Percentiles rank a stretch among this genome's conserved stretches.
Conservation (phyloP, 2,329 filamentous ascomycete species). For the Penicillium crustosum region DNA sequence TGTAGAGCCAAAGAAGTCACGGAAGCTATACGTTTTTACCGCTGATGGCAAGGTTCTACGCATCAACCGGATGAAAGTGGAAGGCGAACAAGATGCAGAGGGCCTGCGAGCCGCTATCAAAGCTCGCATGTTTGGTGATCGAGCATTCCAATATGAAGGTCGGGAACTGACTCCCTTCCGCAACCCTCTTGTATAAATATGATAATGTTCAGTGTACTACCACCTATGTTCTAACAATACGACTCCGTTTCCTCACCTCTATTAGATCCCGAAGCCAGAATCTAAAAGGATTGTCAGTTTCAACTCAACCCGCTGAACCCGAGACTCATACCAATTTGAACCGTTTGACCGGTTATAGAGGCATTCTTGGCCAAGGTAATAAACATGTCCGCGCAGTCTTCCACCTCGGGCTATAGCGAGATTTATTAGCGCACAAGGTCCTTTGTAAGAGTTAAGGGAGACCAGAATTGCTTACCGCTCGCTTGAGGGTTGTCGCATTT, state of each 20-base stretch:
- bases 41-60: slow-evolving; percentile 37
- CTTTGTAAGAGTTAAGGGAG: not conserved
- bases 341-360: slow-evolving; percentile 48
- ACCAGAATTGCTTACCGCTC: slow-evolving; percentile 45
- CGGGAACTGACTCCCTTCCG: slow-evolving; percentile 35
- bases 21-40: slow-evolving; percentile 40
- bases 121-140: slow-evolving; percentile 39
- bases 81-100: slow-evolving; percentile 38
- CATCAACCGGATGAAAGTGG: slow-evolving; percentile 42
- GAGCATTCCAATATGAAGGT: slow-evolving; percentile 27
- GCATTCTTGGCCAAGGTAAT: slow-evolving; percentile 45
- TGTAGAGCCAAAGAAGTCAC: slow-evolving; percentile 26
- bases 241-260: slow-evolving; percentile 19
- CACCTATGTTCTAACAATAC: slow-evolving; percentile 17
- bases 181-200: slow-evolving; percentile 32
- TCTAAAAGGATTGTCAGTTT: slow-evolving; percentile 25
- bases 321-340: slow-evolving; percentile 41
- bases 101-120: slow-evolving; percentile 41
- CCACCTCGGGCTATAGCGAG: slow-evolving; percentile 38
- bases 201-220: slow-evolving; percentile 14
- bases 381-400: slow-evolving; percentile 45
- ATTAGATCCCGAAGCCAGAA: slow-evolving; percentile 33
- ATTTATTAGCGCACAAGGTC: not conserved
- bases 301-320: not conserved
- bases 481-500: slow-evolving; percentile 61